These are phyloP conservation scores for Aspergillus pseudoterreus DNA, from an alignment of 2,329 filamentous ascomycete species.

Conservation along the genomic window DNA sequence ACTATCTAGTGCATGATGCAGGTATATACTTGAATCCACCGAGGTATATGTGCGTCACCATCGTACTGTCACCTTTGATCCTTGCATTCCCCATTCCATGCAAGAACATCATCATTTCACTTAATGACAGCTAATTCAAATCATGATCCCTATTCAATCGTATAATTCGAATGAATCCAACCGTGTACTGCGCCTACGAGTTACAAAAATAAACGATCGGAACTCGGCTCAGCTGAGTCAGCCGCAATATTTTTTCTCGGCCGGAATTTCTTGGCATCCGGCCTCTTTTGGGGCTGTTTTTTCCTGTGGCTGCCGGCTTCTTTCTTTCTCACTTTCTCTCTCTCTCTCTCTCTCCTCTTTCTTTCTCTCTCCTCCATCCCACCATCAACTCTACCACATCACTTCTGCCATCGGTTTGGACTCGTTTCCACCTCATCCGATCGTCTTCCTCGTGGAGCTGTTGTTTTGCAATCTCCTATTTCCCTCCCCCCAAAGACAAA, in stretches of 20 bases:
- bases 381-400: conserved; percentile 1
- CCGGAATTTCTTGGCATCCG: conserved; percentile 14
- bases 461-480: not conserved
- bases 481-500: conserved; percentile 21
- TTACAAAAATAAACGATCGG: no score
- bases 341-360: conserved; percentile 10
- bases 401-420: not conserved
- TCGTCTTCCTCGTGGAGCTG: conserved; percentile 1
- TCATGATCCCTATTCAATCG: no score
- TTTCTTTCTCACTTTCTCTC: conserved; percentile 13
- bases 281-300: conserved; percentile 18
- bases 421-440: conserved; percentile 1
- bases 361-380: conserved; percentile 3
- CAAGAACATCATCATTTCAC: no score
- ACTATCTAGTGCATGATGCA: no score
- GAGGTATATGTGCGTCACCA: no score
- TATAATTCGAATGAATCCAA: no score
- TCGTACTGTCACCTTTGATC: no score
- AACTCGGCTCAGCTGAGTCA: conserved; percentile 8
- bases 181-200: no score
- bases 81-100: no score
- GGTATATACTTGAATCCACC: no score
- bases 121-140: no score
- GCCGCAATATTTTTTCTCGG: conserved; percentile 3
- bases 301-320: conserved; percentile 2